Conservation (phyloP, 192 early-diverging fungal species). For the Coemansia sp. region DNA sequence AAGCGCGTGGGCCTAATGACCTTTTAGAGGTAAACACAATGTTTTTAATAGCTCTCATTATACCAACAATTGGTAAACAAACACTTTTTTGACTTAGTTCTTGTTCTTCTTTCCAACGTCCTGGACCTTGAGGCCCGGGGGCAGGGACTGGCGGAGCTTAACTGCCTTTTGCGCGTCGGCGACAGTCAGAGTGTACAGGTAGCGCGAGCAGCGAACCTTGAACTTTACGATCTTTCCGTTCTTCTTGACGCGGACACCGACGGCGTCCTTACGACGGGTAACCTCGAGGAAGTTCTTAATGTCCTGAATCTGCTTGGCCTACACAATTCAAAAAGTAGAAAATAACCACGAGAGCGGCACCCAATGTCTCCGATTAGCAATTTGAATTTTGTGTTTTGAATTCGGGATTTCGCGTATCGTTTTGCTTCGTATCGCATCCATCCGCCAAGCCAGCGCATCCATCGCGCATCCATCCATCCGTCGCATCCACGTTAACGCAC, state of each 20-base stretch:
- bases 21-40: slow-evolving; percentile 19
- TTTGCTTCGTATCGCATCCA: no score
- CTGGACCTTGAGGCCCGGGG: slow-evolving; percentile 59
- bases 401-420: no score
- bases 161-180: slow-evolving; percentile 91
- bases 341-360: not conserved
- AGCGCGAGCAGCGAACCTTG: slow-evolving; percentile 98
- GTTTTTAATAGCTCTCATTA: not conserved
- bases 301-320: slow-evolving; percentile 97
- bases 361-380: not conserved
- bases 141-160: slow-evolving; percentile 94
- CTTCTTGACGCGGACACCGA: slow-evolving; percentile 95
- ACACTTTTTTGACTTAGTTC: slow-evolving; percentile 13
- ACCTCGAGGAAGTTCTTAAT: slow-evolving; percentile 98
- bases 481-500: no score
- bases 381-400: no score
- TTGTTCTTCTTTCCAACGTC: slow-evolving; percentile 17
- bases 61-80: no score
- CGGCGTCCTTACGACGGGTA: slow-evolving; percentile 94
- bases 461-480: no score
- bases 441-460: no score
- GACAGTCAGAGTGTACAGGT: slow-evolving; percentile 97
- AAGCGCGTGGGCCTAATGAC: slow-evolving; percentile 54
- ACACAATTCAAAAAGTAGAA: slow-evolving; percentile 2
- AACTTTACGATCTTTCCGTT: slow-evolving; percentile 90